Percentiles rank a stretch among this genome's conserved stretches.
Conservation (phyloP, 805 yeast genomes). For the Ogataea nitratoaversa region DNA sequence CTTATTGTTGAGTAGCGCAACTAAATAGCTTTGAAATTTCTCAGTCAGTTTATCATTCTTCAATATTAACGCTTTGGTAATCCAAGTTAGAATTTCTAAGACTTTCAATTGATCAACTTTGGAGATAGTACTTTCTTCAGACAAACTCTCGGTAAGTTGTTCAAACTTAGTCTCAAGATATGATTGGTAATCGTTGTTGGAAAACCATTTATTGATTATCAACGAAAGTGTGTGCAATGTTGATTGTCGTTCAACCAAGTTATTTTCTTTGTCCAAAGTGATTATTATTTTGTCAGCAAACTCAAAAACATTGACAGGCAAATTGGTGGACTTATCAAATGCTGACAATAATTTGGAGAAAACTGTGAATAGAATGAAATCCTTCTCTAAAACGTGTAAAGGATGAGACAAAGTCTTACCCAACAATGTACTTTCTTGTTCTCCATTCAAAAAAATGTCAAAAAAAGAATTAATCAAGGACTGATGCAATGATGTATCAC, state of each 20-base stretch:
- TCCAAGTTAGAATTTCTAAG: conserved; percentile 65
- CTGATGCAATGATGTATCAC: conserved; percentile 43
- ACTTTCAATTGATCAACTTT: conserved; percentile 18
- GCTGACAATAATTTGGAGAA: conserved; percentile 48
- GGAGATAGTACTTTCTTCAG: neutral
- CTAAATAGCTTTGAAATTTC: conserved; percentile 30
- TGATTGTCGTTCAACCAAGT: conserved; percentile 41
- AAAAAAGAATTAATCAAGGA: conserved; percentile 36
- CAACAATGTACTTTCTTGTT: conserved; percentile 10
- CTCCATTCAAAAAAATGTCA: conserved; percentile 32
- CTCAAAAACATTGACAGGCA: conserved; percentile 19
- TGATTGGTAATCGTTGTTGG: neutral
- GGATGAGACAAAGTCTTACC: conserved; percentile 14
- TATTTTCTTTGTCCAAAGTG: conserved; percentile 18
- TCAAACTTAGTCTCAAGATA: conserved; percentile 13
- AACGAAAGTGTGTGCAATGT: conserved; percentile 54
- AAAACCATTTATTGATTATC: conserved; percentile 53
- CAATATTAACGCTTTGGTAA: conserved; percentile 63
- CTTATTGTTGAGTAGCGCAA: conserved; percentile 32
- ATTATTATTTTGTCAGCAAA: conserved; percentile 15
- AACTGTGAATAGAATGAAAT: conserved; percentile 35
- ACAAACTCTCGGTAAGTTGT: conserved; percentile 1
- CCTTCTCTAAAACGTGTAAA: conserved; percentile 21
- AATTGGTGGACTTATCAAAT: conserved; percentile 39
- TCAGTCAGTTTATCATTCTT: conserved; percentile 43